Evolutionary conservation across 2,329 filamentous ascomycete genomes (phyloP).

Genomic region (Arthrobotrys iridis): DNA sequence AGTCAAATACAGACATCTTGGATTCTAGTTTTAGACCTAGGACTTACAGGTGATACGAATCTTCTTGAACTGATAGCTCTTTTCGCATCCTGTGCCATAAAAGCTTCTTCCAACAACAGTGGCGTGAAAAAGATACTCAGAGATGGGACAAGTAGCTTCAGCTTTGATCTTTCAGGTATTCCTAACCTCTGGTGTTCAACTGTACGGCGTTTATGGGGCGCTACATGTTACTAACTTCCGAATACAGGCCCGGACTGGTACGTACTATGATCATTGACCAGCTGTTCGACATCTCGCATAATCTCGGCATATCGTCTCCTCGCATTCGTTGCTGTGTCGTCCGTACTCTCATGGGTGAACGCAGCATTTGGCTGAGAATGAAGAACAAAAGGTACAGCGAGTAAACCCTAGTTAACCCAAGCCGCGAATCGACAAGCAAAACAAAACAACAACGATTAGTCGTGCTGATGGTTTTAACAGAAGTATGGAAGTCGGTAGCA

Average conservation of each 20-base stretch:
- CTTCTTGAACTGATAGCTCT: conserved; percentile 88
- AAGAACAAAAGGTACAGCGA: conserved; percentile 95
- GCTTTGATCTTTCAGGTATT: conserved; percentile 79
- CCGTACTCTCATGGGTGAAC: conserved; percentile 74
- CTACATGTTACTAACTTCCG: not conserved
- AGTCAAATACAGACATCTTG: not conserved
- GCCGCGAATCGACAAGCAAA: too few relatives aligned
- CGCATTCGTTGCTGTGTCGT: conserved; percentile 77
- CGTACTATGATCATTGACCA: conserved; percentile 90
- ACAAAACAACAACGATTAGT: too few relatives aligned
- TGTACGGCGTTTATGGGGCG: conserved; percentile 59
- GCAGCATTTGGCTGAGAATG: conserved; percentile 93
- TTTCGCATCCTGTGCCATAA: conserved; percentile 85
- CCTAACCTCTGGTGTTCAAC: conserved; percentile 75
- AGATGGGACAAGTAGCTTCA: conserved; percentile 88
- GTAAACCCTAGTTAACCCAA: conserved; percentile 75
- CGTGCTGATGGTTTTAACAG: too few relatives aligned
- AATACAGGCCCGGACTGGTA: not conserved
- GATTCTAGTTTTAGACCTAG: not conserved
- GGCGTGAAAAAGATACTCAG: conserved; percentile 95
- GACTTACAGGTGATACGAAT: conserved; percentile 78
- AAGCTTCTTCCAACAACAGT: conserved; percentile 85
- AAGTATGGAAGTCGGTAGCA: too few relatives aligned
- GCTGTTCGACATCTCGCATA: conserved; percentile 88
- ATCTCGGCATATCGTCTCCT: conserved; percentile 93